These are phyloP conservation scores for Penicillium fuscoglaucum DNA, from an alignment of 2,329 filamentous ascomycete genomes.

Conservation along the genomic window DNA sequence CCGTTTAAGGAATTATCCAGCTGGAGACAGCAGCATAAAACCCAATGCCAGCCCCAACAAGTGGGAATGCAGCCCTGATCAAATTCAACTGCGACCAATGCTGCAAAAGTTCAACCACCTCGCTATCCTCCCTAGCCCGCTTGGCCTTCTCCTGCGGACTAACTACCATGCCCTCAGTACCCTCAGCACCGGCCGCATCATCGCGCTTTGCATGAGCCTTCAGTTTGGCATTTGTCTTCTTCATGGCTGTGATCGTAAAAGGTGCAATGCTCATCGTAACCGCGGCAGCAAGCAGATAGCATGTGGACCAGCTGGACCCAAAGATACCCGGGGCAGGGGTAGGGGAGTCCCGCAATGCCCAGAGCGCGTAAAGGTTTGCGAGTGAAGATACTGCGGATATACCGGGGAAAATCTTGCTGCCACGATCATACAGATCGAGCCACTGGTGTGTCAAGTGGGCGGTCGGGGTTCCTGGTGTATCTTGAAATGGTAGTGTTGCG, in stretches of 20 bases:
- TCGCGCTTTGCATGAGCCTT: conserved; percentile 26
- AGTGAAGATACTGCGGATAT: conserved; percentile 55
- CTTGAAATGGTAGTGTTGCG: conserved; percentile 4
- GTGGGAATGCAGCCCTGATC: conserved; percentile 25
- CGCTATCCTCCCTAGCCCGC: conserved; percentile 22
- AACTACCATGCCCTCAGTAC: conserved; percentile 20
- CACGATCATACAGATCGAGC: conserved; percentile 46
- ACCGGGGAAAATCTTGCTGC: conserved; percentile 55
- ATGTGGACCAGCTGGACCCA: conserved; percentile 13
- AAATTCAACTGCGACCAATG: conserved; percentile 28
- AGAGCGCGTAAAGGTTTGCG: conserved; percentile 48
- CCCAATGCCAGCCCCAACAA: conserved; percentile 28
- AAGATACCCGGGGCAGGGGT: conserved; percentile 10
- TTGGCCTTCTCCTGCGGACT: conserved; percentile 22
- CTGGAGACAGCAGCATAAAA: conserved; percentile 20
- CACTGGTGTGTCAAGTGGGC: conserved; percentile 35
- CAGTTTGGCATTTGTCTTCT: conserved; percentile 28
- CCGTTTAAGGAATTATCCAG: conserved; percentile 2
- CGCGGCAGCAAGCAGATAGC: conserved; percentile 27
- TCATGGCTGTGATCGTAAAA: conserved; percentile 31
- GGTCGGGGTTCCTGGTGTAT: conserved; percentile 21
- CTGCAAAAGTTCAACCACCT: conserved; percentile 20
- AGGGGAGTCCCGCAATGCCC: conserved; percentile 16
- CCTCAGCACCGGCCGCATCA: conserved; percentile 26
- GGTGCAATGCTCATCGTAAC: conserved; percentile 29